Evolutionary conservation across 345 rosid genomes (phyloP), one percentile per base, ranked within the genome.

Genomic region (Eucalyptus marginata): DNA sequence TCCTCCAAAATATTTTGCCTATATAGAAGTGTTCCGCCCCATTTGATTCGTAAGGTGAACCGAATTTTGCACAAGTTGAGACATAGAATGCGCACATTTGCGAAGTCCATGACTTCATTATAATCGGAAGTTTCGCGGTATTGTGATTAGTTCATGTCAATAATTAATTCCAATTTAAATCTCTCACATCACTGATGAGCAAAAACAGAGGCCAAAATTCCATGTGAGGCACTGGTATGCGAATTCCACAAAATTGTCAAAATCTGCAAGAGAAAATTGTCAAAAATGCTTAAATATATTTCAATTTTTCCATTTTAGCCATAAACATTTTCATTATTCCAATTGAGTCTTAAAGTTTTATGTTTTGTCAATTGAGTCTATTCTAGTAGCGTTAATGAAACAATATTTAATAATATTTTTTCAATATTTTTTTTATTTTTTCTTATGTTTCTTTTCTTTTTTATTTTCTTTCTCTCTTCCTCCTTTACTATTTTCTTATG

Each of bases 361-460:
- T 56, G 5, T 56, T 10, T 56, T 56, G 3, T 22, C 29, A 56
- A 24, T 24, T 56, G 0, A 24, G 29, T 24, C 13, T 24, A 24
- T 56, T 56, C 6, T 0, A 0, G 0, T 2, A 4, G 13, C 0
- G 2, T 6, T 56, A 22, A 24, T 56, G 13, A 24, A 24, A 56
- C 3, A 56, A 56, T 56, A 7, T 56, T 1, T 56, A 24, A 24
- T 56, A 56, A 56, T 10, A 56, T 54, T 20, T 54, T 54, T n/a
- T n/a, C n/a, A 20, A 3, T 54, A 7, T 8, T 54, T 20, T 50
- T 54, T 8, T 0, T 13, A 49, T 56, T 3, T 4, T 56, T 56
- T 56, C 8, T 56, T 56, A 22, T 56, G 27, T 56, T 56, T 56
- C 13, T 6, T 56, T 56, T 56, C 1, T 56, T 56, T 18, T 56